A percentile compares a stretch with the other conserved stretches of the same genome.
These are phyloP conservation scores for Grosmannia clavigera DNA, from an alignment of 2,329 filamentous ascomycete genomes.

Conservation along the genomic window DNA sequence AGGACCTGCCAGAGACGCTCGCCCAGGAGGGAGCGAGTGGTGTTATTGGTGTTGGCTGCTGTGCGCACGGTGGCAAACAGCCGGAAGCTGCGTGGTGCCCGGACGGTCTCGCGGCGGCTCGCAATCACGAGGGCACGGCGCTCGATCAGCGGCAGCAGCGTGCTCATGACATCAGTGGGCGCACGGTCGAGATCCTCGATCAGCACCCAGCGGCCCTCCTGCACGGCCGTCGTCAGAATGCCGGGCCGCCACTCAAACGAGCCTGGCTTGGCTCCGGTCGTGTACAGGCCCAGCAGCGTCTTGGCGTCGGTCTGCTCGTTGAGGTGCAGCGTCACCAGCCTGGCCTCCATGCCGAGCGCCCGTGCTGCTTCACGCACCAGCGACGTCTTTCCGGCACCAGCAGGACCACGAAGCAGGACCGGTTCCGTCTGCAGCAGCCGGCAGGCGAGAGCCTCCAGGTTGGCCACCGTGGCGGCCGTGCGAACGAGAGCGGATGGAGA, in stretches of 20 bases:
- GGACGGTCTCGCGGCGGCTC: conserved; percentile 73
- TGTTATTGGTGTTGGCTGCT: conserved; percentile 25
- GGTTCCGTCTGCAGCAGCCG: conserved; percentile 58
- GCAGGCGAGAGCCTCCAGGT: conserved; percentile 56
- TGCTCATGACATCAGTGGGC: conserved; percentile 88
- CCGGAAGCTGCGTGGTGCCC: conserved; percentile 73
- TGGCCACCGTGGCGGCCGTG: conserved; percentile 60
- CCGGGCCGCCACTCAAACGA: conserved; percentile 89
- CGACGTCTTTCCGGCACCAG: conserved; percentile 85
- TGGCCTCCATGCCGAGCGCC: conserved; percentile 63
- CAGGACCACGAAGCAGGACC: conserved; percentile 66
- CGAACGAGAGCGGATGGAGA: conserved; percentile 44
- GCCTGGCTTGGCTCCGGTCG: conserved; percentile 74
- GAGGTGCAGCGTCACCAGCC: conserved; percentile 86
- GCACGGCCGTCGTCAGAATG: conserved; percentile 85
- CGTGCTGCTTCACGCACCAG: conserved; percentile 71
- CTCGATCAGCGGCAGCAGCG: conserved; percentile 84
- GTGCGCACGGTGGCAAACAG: conserved; percentile 87
- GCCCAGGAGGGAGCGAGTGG: conserved; percentile 58
- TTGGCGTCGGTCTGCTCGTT: conserved; percentile 99
- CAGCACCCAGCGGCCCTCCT: conserved; percentile 89
- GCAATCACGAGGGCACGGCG: conserved; percentile 83
- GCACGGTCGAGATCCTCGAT: conserved; percentile 95
- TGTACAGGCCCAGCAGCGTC: conserved; percentile 87
- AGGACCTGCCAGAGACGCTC: conserved; percentile 76